Evolutionary conservation across 2,329 filamentous ascomycete genomes (phyloP), one percentile per base, ranked within the genome.

Genomic region (Emericellopsis atlantica): DNA sequence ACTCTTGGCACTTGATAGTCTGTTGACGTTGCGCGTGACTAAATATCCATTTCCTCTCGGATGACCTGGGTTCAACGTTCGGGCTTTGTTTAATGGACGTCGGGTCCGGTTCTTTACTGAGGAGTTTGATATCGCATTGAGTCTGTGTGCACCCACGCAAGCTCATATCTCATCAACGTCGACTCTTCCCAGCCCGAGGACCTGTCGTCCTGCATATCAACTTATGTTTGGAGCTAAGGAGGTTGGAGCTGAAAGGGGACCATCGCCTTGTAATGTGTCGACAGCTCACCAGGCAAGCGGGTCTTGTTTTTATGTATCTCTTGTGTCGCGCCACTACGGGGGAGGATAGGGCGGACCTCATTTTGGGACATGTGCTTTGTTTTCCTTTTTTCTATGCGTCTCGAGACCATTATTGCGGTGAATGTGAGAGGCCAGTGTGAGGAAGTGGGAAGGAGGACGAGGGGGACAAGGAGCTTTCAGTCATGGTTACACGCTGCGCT

Each of bases 111-210:
- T 51, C 58, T 56, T 55, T 57, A 58, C 56, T 61, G 52, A 59
- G 59, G 61, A 61, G 58, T 61, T 62, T 61, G 57, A 60, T 60
- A 58, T 61, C 51, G 54, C 56, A 56, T 56, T 52, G 52, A 29
- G 26, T 12, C 26, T 49, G 52, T 50, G 24, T 22, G 32, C 21
- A 10, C 21, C 8, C 29, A 8, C 23, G 32, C 24, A 23, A 31
- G 32, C 12, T 33, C 36, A 23, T 36, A 16, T 46, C 47, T 47
- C 46, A 46, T 50, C 53, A 52, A 51, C 51, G 48, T 51, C 31
- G 36, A 38, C 18, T 12, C 26, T 29, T 29, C 26, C 26, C 4
- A 23, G 35, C n/a, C 15, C 21, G 11, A 22, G 23, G 31, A 24
- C 37, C 32, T 26, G 37, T 15, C 24, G 26, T 22, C 40, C 37